Conservation (phyloP, 2,329 filamentous ascomycete species). For the Laburnicola sp. region DNA sequence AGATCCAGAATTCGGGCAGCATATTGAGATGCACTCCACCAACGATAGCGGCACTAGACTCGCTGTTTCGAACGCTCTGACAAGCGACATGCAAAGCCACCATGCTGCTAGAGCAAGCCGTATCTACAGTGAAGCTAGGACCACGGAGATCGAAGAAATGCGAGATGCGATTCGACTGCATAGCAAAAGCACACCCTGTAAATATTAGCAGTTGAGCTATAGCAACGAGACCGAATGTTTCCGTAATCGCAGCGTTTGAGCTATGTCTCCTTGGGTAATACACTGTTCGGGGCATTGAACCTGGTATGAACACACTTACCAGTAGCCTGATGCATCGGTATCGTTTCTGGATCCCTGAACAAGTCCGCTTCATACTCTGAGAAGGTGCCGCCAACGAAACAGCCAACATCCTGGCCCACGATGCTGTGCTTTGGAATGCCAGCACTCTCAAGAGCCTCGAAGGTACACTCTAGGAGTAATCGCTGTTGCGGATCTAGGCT, state of each 20-base stretch:
- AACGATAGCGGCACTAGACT: constrained; percentile 32
- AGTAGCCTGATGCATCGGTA: constrained; percentile 34
- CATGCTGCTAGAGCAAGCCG: constrained; percentile 37
- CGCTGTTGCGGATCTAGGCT: constrained; percentile 42
- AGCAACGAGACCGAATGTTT: too few relatives aligned
- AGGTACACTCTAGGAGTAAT: constrained; percentile 37
- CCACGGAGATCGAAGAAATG: constrained; percentile 38
- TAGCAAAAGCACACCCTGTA: constrained; percentile 18
- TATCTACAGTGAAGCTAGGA: constrained; percentile 37
- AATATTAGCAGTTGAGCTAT: constrained; percentile 12
- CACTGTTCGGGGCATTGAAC: too few relatives aligned
- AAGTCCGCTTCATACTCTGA: constrained; percentile 31
- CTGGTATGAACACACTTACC: too few relatives aligned
- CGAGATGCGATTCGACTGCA: constrained; percentile 36
- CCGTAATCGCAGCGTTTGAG: too few relatives aligned
- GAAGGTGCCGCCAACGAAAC: constrained; percentile 29
- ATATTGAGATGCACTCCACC: constrained; percentile 27
- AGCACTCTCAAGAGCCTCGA: constrained; percentile 48
- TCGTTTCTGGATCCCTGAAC: constrained; percentile 29
- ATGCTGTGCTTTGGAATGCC: constrained; percentile 34
- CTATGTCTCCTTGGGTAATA: too few relatives aligned
- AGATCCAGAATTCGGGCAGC: constrained; percentile 31
- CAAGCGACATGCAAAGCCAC: constrained; percentile 35
- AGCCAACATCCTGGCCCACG: constrained; percentile 32
- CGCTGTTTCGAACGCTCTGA: constrained; percentile 30